These are phyloP conservation scores for Globisporangium irregulare DNA, from an alignment of 352 stramenopile genomes.

Conservation along the genomic window DNA sequence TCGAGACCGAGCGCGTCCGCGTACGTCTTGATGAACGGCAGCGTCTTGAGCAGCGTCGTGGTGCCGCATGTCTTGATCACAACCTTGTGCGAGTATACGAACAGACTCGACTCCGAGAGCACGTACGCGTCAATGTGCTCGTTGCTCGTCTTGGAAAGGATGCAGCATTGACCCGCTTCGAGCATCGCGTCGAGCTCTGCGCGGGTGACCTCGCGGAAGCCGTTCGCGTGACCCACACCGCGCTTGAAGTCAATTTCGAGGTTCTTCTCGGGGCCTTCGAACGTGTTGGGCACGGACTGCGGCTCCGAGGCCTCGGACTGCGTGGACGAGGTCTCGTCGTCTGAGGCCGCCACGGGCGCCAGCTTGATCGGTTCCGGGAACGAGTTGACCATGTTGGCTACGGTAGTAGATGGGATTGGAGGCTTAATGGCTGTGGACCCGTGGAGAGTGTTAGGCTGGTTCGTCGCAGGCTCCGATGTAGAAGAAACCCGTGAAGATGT, in stretches of 20 bases:
- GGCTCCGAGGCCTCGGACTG: conserved; percentile 60
- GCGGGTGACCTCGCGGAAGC: conserved; percentile 90
- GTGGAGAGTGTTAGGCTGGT: conserved; percentile 68
- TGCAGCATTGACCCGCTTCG: conserved; percentile 94
- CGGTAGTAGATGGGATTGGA: neutral
- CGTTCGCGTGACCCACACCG: conserved; percentile 56
- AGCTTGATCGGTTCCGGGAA: conserved; percentile 78
- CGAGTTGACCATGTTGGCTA: conserved; percentile 36
- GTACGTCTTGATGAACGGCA: conserved; percentile 85
- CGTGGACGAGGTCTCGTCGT: conserved; percentile 71
- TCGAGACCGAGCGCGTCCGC: conserved; percentile 89
- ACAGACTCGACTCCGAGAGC: conserved; percentile 96
- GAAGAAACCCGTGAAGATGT: conserved; percentile 89
- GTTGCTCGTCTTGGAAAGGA: conserved; percentile 96
- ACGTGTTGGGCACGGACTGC: conserved; percentile 73
- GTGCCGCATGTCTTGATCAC: conserved; percentile 99
- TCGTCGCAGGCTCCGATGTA: conserved; percentile 90
- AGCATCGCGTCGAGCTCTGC: conserved; percentile 94
- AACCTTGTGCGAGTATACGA: conserved; percentile 98
- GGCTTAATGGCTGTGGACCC: conserved; percentile 13
- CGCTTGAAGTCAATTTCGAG: conserved; percentile 93
- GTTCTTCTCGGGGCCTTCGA: conserved; percentile 99
- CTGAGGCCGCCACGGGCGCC: conserved; percentile 28
- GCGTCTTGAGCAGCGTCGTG: conserved; percentile 95
- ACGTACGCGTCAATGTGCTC: conserved; percentile 96